Evolutionary conservation across 306 rosid species (phyloP), one percentile per base, ranked within the genome.

Genomic region (Psophocarpus tetragonolobus): DNA sequence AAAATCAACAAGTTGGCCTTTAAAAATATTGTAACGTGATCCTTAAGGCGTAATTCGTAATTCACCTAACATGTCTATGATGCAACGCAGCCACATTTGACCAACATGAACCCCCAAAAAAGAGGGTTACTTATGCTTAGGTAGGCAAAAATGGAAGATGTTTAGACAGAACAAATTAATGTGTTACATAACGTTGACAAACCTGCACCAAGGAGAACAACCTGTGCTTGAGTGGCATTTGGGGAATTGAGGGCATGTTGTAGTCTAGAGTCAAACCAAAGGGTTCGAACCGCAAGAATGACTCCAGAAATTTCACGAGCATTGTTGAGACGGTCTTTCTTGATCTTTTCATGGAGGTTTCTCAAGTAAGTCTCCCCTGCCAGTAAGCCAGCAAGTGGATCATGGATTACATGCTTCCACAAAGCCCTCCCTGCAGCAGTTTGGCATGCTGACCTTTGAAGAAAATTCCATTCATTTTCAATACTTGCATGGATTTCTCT

Each of bases 201-300:
- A 95, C 97, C 99, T 91, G 96, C 97, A 66, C 97, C 99, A 33
- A 95, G 97, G 67, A 95, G 92, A 81, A 95, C 94, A 71, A 95
- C 90, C 81, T 95, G 99, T 61, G 97, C 88, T 56, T 85, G 87
- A 80, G 78, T 84, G 61, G 87, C 88, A 36, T 36, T 75, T 5
- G 80, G 80, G 74, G 92, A 88, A 83, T 54, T 84, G 23, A 95
- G 88, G 75, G 88, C 85, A 62, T 81, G 85, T 82, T 96, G 87
- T 5, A 96, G 85, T 70, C 87, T 85, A 20, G 93, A 84, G 81
- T 92, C 99, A 76, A 96, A 87, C 99, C 99, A 92, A 54, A 95
- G 98, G 13, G 97, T 90, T 29, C 98, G 87, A 69, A 95, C 93
- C 0, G 94, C 99, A 45, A 96, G 97, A 61, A 96, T 92, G 18